Base-by-base conservation (phyloP, 139 green algal genomes). In the Axilococcus clingmanii region DNA sequence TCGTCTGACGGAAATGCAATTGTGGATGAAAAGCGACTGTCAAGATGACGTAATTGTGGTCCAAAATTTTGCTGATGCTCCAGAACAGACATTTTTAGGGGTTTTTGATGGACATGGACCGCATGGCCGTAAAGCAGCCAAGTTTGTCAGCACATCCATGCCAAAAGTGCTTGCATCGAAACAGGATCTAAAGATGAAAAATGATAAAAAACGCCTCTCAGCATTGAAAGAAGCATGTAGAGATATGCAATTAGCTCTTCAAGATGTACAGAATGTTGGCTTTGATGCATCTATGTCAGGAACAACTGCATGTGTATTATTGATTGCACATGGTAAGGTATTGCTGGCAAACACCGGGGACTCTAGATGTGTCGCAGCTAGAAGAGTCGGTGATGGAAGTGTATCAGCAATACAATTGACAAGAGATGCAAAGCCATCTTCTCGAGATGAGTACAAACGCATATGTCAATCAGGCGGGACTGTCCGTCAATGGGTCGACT, bases 21-120 rank as follows among this genome's bases (percentile, higher is more conserved):
- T 15, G 35, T 28, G 3, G 46, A 59, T n/a, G 31, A 72, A 62
- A 28, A 25, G 32, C 0, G 57, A 63, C 42, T 72, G 64, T 52
- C 50, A 72, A 46, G 56, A 65, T 25, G 64, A 72, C 2, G 64
- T 45, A 3, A 29, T 61, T 3, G 40, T 61, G 8, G 32, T 63
- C 1, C 27, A 47, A 11, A 36, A 40, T 29, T 67, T 72, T 47
- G 50, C 27, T 25, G 51, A 50, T n/a, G 20, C 35, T 45, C 35
- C 15, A 11, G 29, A 47, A 23, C 43, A 55, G 27, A 59, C 31
- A 8, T 66, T 72, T 40, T 54, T 67, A 35, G 69, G 63, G n/a
- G 69, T 78, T 16, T 78, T 78, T 57, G 69, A 78, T 30, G 69
- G 69, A 0, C 69, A 77, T 42, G 69, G 68, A 19, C 42, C 49